A percentile compares a stretch with the other conserved stretches of the same genome.
Evolutionary conservation across 768 basidiomycete species (phyloP).

Genomic region (Amanita subjunquillea): DNA sequence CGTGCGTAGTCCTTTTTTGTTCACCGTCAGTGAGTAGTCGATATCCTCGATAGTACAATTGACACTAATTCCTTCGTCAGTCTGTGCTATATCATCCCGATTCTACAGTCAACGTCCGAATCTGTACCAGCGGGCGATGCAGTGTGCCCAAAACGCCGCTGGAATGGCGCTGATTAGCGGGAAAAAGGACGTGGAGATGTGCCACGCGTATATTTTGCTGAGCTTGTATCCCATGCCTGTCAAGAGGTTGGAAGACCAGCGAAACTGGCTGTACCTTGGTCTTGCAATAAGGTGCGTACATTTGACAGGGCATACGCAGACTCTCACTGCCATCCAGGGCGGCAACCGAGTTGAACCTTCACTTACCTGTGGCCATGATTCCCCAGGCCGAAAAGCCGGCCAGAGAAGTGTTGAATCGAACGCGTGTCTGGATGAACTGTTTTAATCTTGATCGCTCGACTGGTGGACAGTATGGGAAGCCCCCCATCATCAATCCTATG

Average conservation of each 20-base stretch:
- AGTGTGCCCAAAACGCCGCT: constrained; percentile 66
- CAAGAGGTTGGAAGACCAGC: constrained; percentile 80
- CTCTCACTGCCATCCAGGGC: constrained; percentile 35
- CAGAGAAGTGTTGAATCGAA: constrained; percentile 82
- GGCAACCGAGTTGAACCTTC: constrained; percentile 84
- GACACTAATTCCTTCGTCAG: constrained; percentile 21
- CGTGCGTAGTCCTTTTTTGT: constrained; percentile 81
- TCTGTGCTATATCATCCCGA: constrained; percentile 82
- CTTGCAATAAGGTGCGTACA: constrained; percentile 65
- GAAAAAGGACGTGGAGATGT: constrained; percentile 75
- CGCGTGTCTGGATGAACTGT: constrained; percentile 84
- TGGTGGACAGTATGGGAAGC: constrained; percentile 82
- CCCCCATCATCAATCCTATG: constrained; percentile 63
- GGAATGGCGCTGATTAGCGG: constrained; percentile 70
- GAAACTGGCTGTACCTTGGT: constrained; percentile 84
- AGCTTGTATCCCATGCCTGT: constrained; percentile 70
- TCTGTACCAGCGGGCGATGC: constrained; percentile 63
- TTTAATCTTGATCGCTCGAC: constrained; percentile 88
- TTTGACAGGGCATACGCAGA: not conserved
- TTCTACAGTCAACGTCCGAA: constrained; percentile 64
- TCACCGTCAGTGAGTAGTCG: constrained; percentile 69
- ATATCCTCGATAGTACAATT: not conserved
- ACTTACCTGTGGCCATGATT: constrained; percentile 63
- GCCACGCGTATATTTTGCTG: constrained; percentile 72
- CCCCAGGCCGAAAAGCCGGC: constrained; percentile 74